Evolutionary conservation across 257 asterid species (phyloP).

Genomic region (Solanum virginianum): DNA sequence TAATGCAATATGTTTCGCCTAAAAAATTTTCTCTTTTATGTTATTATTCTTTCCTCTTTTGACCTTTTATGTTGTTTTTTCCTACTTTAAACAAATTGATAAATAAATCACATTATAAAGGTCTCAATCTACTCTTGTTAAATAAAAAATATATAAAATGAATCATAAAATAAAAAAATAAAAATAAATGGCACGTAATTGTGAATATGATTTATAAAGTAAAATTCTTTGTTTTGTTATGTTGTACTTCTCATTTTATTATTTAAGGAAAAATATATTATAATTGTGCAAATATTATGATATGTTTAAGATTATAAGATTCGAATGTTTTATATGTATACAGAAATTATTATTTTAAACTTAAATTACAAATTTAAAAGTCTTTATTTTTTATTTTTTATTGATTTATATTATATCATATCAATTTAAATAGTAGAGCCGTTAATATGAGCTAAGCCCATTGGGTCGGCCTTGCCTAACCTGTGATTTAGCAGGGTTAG

Average conservation of each 20-base stretch:
- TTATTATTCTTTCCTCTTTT: too few relatives aligned
- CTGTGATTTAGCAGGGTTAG: too few relatives aligned
- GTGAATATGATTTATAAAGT: neutral
- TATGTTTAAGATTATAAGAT: neutral
- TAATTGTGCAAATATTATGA: neutral
- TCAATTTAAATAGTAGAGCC: too few relatives aligned
- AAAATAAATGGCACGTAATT: neutral
- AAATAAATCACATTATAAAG: too few relatives aligned
- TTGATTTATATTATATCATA: neutral
- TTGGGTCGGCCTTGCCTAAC: too few relatives aligned
- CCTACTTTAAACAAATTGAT: neutral
- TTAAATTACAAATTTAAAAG: neutral
- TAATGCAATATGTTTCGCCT: neutral
- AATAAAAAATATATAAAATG: too few relatives aligned
- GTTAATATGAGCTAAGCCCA: too few relatives aligned
- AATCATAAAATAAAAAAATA: too few relatives aligned
- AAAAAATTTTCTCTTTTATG: neutral
- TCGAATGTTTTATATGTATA: neutral
- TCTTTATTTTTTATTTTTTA: neutral
- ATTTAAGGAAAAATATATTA: too few relatives aligned
- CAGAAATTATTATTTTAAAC: neutral
- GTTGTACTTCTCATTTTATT: neutral
- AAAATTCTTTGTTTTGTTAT: neutral
- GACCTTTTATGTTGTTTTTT: neutral
- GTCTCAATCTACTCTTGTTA: neutral